Evolutionary conservation across 768 basidiomycete species (phyloP), one percentile per base, ranked within the genome.

Genomic region (Sporobolomyces roseus): DNA sequence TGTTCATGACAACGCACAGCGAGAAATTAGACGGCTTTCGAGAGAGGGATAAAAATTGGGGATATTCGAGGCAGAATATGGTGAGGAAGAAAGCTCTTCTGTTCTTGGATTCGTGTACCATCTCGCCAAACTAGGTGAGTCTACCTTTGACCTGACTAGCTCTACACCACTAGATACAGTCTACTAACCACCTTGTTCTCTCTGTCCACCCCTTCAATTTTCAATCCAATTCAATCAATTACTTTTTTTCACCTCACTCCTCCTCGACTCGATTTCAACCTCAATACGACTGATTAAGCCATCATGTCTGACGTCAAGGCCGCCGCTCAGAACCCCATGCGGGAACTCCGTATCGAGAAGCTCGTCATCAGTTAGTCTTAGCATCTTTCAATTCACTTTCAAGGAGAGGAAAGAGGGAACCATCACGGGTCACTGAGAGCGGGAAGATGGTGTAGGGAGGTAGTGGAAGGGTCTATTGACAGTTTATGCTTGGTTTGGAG

Each of bases 331-430:
- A 73, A 73, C 72, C 65, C 68, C 48, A 73, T 73, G 72, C 60
- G 61, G 84, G 94, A 99, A 83, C 89, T 90, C 76, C 85, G 86
- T 75, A 92, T 96, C 81, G 93, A 96, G 83, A 99, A 99, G 85
- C 87, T 98, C 79, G 92, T 94, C 82, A 93, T 98, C 86, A 98
- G 94, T 98, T 81, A 79, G 93, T 90, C 52, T 35, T 21, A 13
- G 19, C n/a, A n/a, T n/a, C n/a, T n/a, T n/a, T n/a, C n/a, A n/a
- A 36, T 27, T 25, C 25, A 27, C 6, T 23, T 46, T 41, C 38
- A 41, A 10, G 23, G 45, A 46, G 21, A 46, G 45, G 23, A 46
- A 13, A 23, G 21, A 46, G 45, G 21, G 21, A 23, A 23, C 12
- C 10, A 7, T 46, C 35, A 17, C 9, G 38, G 38, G 38, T 41